These are phyloP conservation scores for Cryptococcus depauperatus DNA, from an alignment of 1,284 basidiomycete genomes.

Conservation along the genomic window DNA sequence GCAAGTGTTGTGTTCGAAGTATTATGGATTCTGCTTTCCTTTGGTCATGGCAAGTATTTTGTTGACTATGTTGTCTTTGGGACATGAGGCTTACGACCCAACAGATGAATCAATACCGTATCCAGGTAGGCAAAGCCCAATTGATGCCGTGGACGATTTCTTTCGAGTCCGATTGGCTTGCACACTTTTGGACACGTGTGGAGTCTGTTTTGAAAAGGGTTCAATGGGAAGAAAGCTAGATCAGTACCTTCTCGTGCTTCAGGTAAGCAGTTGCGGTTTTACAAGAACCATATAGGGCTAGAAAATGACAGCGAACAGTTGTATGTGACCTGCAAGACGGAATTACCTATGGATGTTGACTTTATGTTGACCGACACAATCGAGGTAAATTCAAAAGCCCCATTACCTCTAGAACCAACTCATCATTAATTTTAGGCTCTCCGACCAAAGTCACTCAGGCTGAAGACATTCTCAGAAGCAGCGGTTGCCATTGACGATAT, in stretches of 20 bases:
- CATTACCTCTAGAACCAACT: too few species aligned
- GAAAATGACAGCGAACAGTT: conserved; percentile 52
- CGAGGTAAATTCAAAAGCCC: conserved; percentile 65
- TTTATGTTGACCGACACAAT: conserved; percentile 93
- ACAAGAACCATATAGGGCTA: background rate
- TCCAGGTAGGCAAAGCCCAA: conserved; percentile 63
- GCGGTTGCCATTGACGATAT: conserved; percentile 81
- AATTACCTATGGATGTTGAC: conserved; percentile 90
- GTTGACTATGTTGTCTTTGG: background rate
- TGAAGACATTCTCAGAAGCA: conserved; percentile 73
- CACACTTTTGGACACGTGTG: conserved; percentile 86
- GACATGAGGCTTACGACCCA: too few species aligned
- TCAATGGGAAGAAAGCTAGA: conserved; percentile 85
- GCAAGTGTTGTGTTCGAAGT: conserved; percentile 87
- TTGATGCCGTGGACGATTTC: conserved; percentile 92
- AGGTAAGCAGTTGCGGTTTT: conserved; percentile 51
- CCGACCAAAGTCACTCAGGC: conserved; percentile 62
- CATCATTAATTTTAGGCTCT: conserved; percentile 58
- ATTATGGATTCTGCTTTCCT: conserved; percentile 90
- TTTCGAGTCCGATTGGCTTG: conserved; percentile 90
- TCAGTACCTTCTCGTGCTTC: conserved; percentile 84
- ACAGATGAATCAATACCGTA: conserved; percentile 73
- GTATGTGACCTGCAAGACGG: conserved; percentile 77
- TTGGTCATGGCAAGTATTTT: conserved; percentile 74
- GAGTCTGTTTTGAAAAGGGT: conserved; percentile 94